Conservation (phyloP, 1,139 yeast genomes). For the Suhomyces anneliseae region DNA sequence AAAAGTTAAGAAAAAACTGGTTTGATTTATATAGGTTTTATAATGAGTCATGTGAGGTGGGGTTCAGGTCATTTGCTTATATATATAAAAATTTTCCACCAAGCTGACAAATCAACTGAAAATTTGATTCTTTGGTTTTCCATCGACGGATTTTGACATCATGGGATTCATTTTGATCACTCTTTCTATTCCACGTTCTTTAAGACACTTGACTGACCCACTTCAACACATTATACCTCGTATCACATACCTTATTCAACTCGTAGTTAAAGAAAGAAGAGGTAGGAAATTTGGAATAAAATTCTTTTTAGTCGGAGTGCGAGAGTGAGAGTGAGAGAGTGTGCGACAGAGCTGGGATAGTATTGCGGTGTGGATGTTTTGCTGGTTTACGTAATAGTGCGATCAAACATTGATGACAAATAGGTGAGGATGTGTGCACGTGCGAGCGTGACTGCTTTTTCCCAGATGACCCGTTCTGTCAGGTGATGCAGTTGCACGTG, state of each 20-base stretch:
- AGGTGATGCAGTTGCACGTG: neutral
- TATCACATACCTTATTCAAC: constrained; percentile 24
- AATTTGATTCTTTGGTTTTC: neutral
- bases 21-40: too few relatives aligned
- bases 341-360: neutral
- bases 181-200: too few relatives aligned
- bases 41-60: too few relatives aligned
- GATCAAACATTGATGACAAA: neutral
- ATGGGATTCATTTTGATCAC: neutral
- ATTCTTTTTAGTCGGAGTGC: constrained; percentile 7
- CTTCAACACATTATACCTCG: neutral
- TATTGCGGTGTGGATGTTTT: constrained; percentile 7
- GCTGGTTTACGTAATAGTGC: neutral
- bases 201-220: neutral
- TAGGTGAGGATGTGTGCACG: neutral
- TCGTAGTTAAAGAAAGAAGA: constrained; percentile 15
- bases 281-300: constrained; percentile 5
- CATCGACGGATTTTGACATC: neutral
- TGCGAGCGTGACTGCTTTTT: constrained; percentile 12
- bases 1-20: too few relatives aligned
- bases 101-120: constrained; percentile 10
- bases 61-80: too few relatives aligned
- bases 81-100: constrained; percentile 8
- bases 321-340: neutral
- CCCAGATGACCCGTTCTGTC: neutral